Conservation (phyloP, 768 basidiomycete genomes). For the Agrocybe praecox region DNA sequence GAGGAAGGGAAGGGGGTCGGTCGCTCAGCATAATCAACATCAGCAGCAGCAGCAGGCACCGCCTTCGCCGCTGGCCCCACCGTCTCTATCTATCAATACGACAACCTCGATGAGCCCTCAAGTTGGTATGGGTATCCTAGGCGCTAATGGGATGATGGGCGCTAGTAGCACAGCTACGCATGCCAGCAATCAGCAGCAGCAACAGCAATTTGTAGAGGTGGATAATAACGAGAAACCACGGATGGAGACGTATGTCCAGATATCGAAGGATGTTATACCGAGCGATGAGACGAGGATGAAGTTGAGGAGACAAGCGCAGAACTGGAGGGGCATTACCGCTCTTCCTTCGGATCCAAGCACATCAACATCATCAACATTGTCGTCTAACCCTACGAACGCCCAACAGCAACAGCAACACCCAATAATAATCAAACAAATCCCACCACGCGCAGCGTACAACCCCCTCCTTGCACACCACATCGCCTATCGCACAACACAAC, state of each 20-base stretch:
- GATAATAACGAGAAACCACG: no score
- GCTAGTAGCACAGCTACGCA: no score
- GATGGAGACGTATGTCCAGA: no score
- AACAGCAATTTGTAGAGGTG: no score
- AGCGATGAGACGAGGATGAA: conserved; percentile 44
- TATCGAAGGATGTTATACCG: conserved; percentile 51
- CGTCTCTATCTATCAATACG: conserved; percentile 29
- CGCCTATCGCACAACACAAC: no score
- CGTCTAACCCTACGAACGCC: no score
- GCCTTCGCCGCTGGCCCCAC: conserved; percentile 23
- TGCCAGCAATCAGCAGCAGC: no score
- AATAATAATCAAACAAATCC: conserved; percentile 23
- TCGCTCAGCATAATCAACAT: no score
- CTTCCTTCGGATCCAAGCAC: conserved; percentile 41
- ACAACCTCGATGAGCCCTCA: neutral
- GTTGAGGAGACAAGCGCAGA: conserved; percentile 57
- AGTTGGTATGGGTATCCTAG: no score
- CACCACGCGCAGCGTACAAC: no score
- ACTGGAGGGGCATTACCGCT: conserved; percentile 73
- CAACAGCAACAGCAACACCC: conserved; percentile 38
- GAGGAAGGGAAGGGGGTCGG: conserved; percentile 19
- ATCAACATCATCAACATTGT: conserved; percentile 47
- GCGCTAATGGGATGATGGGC: no score
- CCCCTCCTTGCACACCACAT: conserved; percentile 32
- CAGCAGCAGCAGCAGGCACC: no score